A percentile compares a stretch with the other conserved stretches of the same genome.
phyloP scores from a whole-genome alignment of 2,329 filamentous ascomycete genomes.

The Neospermospora avenae region DNA sequence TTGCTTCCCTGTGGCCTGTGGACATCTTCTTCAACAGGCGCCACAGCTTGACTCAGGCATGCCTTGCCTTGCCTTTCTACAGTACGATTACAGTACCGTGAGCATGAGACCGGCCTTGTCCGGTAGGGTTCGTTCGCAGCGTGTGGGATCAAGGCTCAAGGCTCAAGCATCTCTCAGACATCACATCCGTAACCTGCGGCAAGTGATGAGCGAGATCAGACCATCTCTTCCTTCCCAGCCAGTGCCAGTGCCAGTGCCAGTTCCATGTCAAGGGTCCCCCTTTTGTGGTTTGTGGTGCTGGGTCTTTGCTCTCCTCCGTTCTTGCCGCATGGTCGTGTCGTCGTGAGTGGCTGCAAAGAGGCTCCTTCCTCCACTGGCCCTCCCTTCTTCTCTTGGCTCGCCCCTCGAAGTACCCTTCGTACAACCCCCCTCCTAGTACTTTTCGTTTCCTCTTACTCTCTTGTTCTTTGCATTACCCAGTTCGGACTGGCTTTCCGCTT shows the following conservation, averaged over 20 bases:
- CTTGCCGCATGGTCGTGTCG: not conserved
- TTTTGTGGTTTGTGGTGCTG: too few species aligned
- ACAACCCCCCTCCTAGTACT: not conserved
- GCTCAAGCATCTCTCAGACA: slow-evolving; percentile 18
- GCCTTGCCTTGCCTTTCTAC: not conserved
- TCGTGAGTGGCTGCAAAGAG: not conserved
- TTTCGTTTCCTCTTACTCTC: not conserved
- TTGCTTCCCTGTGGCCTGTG: too few species aligned
- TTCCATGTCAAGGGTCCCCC: too few species aligned
- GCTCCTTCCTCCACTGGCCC: not conserved
- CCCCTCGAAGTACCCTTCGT: not conserved
- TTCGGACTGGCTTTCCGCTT: not conserved
- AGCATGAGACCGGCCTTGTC: slow-evolving; percentile 26
- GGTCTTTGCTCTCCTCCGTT: not conserved
- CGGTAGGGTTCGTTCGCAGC: slow-evolving; percentile 21
- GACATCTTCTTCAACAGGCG: not conserved
- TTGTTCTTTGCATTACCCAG: not conserved
- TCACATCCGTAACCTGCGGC: slow-evolving; percentile 5
- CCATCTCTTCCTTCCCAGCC: slow-evolving; percentile 8
- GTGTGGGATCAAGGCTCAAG: slow-evolving; percentile 11
- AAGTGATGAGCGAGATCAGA: slow-evolving; percentile 14
- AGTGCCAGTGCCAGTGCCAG: too few species aligned
- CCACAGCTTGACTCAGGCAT: not conserved
- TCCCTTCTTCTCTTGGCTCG: slow-evolving; percentile 4
- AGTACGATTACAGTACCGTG: too few species aligned